These are phyloP conservation scores for Tulasnella sp. DNA, from an alignment of 768 basidiomycete species.

Conservation along the genomic window DNA sequence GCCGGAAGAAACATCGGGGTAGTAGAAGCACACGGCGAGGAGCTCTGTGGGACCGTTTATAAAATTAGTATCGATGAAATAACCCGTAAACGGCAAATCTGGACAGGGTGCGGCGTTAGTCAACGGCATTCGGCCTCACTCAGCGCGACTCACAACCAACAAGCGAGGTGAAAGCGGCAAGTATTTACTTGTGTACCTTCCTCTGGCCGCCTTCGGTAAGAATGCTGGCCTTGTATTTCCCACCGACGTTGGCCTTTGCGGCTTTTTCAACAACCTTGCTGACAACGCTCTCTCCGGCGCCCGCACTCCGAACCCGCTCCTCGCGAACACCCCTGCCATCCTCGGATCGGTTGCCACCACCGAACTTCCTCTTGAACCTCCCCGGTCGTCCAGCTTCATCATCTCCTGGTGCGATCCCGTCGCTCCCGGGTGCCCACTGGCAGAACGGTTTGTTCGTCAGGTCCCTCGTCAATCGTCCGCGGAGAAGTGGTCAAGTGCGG, in stretches of 20 bases:
- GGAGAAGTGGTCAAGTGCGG: conserved; percentile 90
- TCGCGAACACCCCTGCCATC: conserved; percentile 43
- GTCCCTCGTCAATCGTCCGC: conserved; percentile 80
- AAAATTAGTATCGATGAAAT: neutral
- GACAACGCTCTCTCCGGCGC: neutral
- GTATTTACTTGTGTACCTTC: conserved; percentile 15
- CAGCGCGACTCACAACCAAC: neutral
- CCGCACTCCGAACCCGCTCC: neutral
- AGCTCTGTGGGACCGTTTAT: neutral
- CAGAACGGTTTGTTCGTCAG: conserved; percentile 87
- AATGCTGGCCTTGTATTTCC: conserved; percentile 16
- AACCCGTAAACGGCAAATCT: neutral
- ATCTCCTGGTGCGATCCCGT: conserved; percentile 63
- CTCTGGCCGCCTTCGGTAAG: conserved; percentile 14
- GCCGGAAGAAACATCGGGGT: neutral
- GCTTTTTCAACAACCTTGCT: conserved; percentile 12
- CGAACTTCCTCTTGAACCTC: conserved; percentile 77
- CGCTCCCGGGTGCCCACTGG: conserved; percentile 67
- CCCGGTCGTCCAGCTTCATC: conserved; percentile 77
- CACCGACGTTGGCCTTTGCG: conserved; percentile 17
- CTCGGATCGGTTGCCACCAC: conserved; percentile 45
- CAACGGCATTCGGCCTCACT: neutral
- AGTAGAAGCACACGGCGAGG: neutral
- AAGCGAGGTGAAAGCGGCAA: neutral
- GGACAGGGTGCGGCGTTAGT: neutral